Evolutionary conservation across 202 grass and related monocot species (phyloP), one percentile per base, ranked within the genome.

Genomic region (Alloteropsis angusta): DNA sequence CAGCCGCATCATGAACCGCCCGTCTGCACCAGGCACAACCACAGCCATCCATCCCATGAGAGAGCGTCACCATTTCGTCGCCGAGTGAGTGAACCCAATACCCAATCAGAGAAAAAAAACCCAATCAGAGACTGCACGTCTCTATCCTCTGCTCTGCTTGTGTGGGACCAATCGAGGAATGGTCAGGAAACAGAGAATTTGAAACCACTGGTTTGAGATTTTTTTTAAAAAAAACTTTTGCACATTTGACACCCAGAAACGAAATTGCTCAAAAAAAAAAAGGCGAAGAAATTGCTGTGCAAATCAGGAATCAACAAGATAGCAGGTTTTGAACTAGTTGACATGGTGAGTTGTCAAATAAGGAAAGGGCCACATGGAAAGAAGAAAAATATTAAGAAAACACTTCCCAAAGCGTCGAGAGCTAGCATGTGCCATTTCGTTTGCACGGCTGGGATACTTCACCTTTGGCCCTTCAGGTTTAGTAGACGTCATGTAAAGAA

Each of bases 1-100:
- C 78, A 95, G 88, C 0, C 96, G 92, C 96, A 98, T 93, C 96
- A 98, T 98, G 90, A 98, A 98, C 1, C 92, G 82, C 3, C 96
- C 92, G 76, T 98, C 96, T 95, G 84, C 75, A 71, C 9, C 4
- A 67, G 5, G 5, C 9, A 13, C 11, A 5, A n/a, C n/a, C n/a
- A n/a, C n/a, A n/a, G n/a, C n/a, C n/a, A n/a, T n/a, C n/a, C n/a
- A n/a, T n/a, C 57, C 3, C 28, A 30, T 30, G 28, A n/a, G n/a
- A n/a, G n/a, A 35, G 34, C 23, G 7, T 65, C 62, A 23, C n/a
- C 37, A 43, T 68, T 68, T 46, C 22, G 41, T 46, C 21, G 41
- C 19, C 3, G 2, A 46, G 16, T 12, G 85, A 42, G 46, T 6
- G 42, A n/a, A n/a, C n/a, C n/a, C n/a, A n/a, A n/a, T n/a, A n/a